Base-by-base conservation (phyloP, 2,329 filamentous ascomycete genomes). In the Dothiorella sarmentorum region DNA sequence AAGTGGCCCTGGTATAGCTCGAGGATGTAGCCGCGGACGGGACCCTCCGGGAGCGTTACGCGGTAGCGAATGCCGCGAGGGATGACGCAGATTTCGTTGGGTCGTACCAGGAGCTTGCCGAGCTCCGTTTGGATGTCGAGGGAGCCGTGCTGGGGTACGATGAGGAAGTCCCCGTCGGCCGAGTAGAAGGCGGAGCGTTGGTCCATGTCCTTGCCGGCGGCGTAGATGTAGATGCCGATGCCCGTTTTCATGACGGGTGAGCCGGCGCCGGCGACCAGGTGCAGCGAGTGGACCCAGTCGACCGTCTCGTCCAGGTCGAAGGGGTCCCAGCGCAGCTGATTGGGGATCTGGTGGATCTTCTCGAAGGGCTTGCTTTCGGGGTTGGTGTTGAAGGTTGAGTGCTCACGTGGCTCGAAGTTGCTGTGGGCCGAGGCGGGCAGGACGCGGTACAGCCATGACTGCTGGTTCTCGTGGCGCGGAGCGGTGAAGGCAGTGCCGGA, bases 221-320 rank as follows among this genome's bases (percentile, higher is more conserved):
- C 87, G 68, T 90, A 96, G 59, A 94, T 84, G 71, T 89, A 86
- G 61, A 94, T 91, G 20, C 89, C 91, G 40, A 95, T 66, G 0
- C 91, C 91, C 17, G 83, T 79, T 75, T 96, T 96, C 71, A 88
- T 81, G 0, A 87, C 87, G 0, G 90, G 86, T 65, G 94, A 88
- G 15, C 91, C 91, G 0, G 90, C 85, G 3, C 90, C 90, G 2
- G 89, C 90, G 10, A 96, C 80, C 18, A 92, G 79, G 61, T 88
- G 85, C 63, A 93, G 74, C 58, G 82, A 82, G 66, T 87, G 82
- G 20, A 88, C 83, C 85, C 85, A 89, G 66, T 88, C 85, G 2
- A 84, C 84, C 3, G 78, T 80, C 69, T 88, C 80, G 62, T 90
- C 85, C 49, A 91, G 78, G 65, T 91, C 86, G 69, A 91, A 90